Evolutionary conservation across 1,139 yeast genomes (phyloP).

Genomic region (Maudiozyma humilis): DNA sequence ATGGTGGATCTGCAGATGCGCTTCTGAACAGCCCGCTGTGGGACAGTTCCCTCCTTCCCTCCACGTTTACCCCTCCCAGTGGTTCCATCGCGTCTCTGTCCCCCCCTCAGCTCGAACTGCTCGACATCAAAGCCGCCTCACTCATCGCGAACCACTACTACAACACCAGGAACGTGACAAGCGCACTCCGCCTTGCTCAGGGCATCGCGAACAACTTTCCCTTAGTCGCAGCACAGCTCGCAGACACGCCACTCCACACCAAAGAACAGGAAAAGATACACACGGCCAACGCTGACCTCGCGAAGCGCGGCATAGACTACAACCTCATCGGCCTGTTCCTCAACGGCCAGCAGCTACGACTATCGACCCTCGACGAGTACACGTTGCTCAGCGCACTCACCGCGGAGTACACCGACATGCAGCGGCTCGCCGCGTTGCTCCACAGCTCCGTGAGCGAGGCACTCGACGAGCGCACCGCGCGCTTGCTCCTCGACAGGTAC

Average conservation of each 20-base stretch:
- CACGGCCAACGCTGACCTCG: constrained; percentile 12
- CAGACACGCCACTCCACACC: constrained; percentile 12
- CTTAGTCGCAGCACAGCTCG: constrained; percentile 33
- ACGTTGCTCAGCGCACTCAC: constrained; percentile 17
- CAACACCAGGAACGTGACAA: constrained; percentile 21
- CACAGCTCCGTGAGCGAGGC: background rate
- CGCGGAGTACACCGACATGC: constrained; percentile 15
- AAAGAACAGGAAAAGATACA: constrained; percentile 5
- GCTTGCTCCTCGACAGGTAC: constrained; percentile 15
- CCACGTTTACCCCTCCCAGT: no score
- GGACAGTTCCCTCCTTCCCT: no score
- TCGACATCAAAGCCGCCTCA: constrained; percentile 44
- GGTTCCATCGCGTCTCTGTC: constrained; percentile 11
- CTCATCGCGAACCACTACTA: constrained; percentile 34
- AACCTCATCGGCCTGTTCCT: constrained; percentile 44
- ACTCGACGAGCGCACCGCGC: constrained; percentile 11
- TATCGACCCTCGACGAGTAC: constrained; percentile 18
- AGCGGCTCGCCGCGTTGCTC: constrained; percentile 7
- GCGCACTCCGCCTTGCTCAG: constrained; percentile 34
- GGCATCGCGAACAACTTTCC: constrained; percentile 45
- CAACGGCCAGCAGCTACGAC: constrained; percentile 47
- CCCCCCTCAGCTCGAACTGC: constrained; percentile 31
- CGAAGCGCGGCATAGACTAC: constrained; percentile 23
- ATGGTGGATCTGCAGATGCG: constrained; percentile 8
- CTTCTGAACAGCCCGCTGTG: constrained; percentile 4